Evolutionary conservation across 148 eudicot genomes (phyloP).

Genomic region (Euryodendron excelsum): DNA sequence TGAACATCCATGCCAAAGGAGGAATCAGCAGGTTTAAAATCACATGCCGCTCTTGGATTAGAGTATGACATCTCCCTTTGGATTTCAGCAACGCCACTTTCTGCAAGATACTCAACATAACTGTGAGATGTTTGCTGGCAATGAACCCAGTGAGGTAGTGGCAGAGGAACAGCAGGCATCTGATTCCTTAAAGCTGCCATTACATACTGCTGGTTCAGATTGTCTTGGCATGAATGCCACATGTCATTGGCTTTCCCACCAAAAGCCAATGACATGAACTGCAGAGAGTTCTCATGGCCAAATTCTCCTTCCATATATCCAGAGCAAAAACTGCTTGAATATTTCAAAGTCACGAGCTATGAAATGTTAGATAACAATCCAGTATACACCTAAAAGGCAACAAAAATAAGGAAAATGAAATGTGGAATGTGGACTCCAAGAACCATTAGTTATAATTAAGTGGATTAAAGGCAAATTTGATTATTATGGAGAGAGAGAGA

Average conservation of each 20-base stretch:
- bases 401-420: background rate
- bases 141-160: constrained; percentile 28
- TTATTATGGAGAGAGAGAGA: background rate
- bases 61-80: constrained; percentile 21
- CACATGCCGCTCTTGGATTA: constrained; percentile 16
- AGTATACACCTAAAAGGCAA: background rate
- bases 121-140: constrained; percentile 24
- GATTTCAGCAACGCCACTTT: constrained; percentile 24
- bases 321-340: constrained; percentile 7
- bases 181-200: constrained; percentile 9
- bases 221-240: constrained; percentile 11
- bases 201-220: constrained; percentile 12
- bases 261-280: constrained; percentile 22
- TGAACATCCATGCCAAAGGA: constrained; percentile 14
- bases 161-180: constrained; percentile 6
- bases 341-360: background rate
- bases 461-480: background rate
- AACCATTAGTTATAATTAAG: background rate
- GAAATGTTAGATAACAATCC: background rate
- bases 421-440: background rate
- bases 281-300: constrained; percentile 12
- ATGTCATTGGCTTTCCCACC: constrained; percentile 20
- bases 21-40: constrained; percentile 9
- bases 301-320: constrained; percentile 33
- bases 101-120: constrained; percentile 22